These are phyloP conservation scores for Fragilariopsis cylindrus DNA, from an alignment of 108 stramenopile species.

Conservation along the genomic window DNA sequence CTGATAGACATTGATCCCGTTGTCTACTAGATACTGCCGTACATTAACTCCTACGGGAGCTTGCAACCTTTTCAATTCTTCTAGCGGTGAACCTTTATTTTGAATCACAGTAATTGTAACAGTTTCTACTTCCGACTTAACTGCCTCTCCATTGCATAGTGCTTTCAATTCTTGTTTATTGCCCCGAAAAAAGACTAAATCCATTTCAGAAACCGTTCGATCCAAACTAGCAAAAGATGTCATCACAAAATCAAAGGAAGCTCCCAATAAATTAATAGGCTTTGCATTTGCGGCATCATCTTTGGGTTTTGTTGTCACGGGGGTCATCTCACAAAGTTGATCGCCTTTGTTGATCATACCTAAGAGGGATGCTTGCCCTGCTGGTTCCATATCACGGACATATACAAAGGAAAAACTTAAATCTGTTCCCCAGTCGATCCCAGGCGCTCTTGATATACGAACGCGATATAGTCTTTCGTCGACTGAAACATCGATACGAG, in stretches of 20 bases:
- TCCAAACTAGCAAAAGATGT: slow-evolving; percentile 68
- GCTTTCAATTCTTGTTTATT: slow-evolving; percentile 85
- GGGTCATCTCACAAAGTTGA: slow-evolving; percentile 81
- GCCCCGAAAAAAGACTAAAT: slow-evolving; percentile 90
- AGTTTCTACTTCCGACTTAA: slow-evolving; percentile 9
- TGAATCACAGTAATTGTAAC: slow-evolving; percentile 84
- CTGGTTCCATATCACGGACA: slow-evolving; percentile 82
- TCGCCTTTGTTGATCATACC: slow-evolving; percentile 70
- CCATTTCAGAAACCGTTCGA: slow-evolving; percentile 63
- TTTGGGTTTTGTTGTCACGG: slow-evolving; percentile 31
- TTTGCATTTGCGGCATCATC: slow-evolving; percentile 12
- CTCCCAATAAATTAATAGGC: slow-evolving; percentile 65
- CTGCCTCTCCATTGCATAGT: slow-evolving; percentile 43
- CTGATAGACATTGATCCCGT: slow-evolving; percentile 94
- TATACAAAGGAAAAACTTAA: slow-evolving; percentile 92
- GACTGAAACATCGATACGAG: slow-evolving; percentile 48
- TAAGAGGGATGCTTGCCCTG: slow-evolving; percentile 69
- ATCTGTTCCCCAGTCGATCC: slow-evolving; percentile 95
- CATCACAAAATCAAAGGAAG: slow-evolving; percentile 90
- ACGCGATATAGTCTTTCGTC: slow-evolving; percentile 75
- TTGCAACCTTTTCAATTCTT: slow-evolving; percentile 40
- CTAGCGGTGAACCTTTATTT: slow-evolving; percentile 65
- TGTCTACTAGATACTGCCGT: slow-evolving; percentile 80
- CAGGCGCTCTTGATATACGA: slow-evolving; percentile 76
- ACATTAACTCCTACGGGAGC: slow-evolving; percentile 78